phyloP scores from a whole-genome alignment of 371 early-diverging fungal genomes.

The Homolaphlyctis polyrhiza region DNA sequence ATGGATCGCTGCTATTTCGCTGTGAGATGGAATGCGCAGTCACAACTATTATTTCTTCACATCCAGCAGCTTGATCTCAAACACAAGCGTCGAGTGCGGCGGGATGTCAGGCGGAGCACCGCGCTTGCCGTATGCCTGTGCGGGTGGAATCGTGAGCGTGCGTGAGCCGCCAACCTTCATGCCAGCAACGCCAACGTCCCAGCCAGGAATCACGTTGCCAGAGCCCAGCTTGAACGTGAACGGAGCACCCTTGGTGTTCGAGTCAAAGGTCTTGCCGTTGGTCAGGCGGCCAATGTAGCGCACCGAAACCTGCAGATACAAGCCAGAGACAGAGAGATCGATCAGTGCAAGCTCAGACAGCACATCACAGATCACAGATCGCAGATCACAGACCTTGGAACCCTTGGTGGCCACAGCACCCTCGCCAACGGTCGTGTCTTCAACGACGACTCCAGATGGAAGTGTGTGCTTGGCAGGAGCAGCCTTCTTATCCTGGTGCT shows the following conservation, averaged over 20 bases:
- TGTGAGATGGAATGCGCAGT: not conserved
- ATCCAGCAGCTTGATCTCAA: conserved; percentile 35
- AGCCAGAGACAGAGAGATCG: not conserved
- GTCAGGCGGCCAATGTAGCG: conserved; percentile 89
- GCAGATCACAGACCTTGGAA: conserved; percentile 48
- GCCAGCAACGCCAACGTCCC: conserved; percentile 85
- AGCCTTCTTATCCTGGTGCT: conserved; percentile 18
- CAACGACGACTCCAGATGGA: conserved; percentile 71
- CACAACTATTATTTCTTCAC: not conserved
- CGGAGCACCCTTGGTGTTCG: conserved; percentile 79
- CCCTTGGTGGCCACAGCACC: conserved; percentile 78
- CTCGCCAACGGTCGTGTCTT: conserved; percentile 71
- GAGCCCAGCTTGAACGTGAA: conserved; percentile 82
- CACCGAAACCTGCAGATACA: conserved; percentile 36
- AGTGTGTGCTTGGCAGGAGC: conserved; percentile 45
- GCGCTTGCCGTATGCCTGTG: conserved; percentile 81
- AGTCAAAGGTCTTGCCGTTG: conserved; percentile 92
- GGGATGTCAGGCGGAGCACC: conserved; percentile 39
- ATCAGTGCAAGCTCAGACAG: not conserved
- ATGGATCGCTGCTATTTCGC: not conserved
- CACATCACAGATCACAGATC: not conserved
- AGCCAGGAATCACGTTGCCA: conserved; percentile 93
- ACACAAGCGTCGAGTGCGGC: conserved; percentile 39
- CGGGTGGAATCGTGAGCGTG: conserved; percentile 82
- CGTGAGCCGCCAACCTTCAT: conserved; percentile 91